Percentiles rank a stretch among this genome's conserved stretches.
Evolutionary conservation across 2,329 filamentous ascomycete species (phyloP).

Genomic region (Microcera coccophila): DNA sequence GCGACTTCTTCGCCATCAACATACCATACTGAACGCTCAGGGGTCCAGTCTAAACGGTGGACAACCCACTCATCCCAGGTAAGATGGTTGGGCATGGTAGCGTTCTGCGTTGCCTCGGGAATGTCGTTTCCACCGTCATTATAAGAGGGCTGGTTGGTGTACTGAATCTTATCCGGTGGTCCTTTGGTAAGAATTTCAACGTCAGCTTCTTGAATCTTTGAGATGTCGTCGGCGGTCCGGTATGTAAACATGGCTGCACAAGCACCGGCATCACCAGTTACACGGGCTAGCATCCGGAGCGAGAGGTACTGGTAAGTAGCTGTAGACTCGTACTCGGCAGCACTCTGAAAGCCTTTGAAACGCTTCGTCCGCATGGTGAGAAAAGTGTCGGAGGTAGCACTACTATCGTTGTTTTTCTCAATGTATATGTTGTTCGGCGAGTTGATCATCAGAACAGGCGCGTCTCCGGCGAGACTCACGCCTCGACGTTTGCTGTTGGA

Average conservation of each 20-base stretch:
- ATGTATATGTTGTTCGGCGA: constrained; percentile 46
- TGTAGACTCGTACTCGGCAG: constrained; percentile 45
- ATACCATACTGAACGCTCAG: constrained; percentile 52
- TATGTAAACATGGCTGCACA: constrained; percentile 54
- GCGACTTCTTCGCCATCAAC: constrained; percentile 49
- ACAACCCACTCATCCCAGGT: constrained; percentile 55
- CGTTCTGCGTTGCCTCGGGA: constrained; percentile 45
- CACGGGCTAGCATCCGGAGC: constrained; percentile 50
- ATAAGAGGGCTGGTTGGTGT: constrained; percentile 58
- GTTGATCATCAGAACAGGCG: constrained; percentile 37
- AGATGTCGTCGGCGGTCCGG: constrained; percentile 32
- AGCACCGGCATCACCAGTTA: constrained; percentile 45
- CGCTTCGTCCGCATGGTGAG: constrained; percentile 47
- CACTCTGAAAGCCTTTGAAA: constrained; percentile 41
- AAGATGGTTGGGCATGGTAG: constrained; percentile 40
- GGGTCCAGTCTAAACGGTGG: constrained; percentile 59
- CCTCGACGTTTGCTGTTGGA: constrained; percentile 35
- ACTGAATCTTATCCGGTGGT: constrained; percentile 44
- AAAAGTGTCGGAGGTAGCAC: constrained; percentile 36
- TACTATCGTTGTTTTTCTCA: constrained; percentile 37
- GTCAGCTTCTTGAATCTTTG: constrained; percentile 48
- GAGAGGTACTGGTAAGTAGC: constrained; percentile 30
- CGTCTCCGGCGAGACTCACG: constrained; percentile 24
- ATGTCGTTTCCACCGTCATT: constrained; percentile 42
- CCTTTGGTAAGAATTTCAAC: constrained; percentile 51